Evolutionary conservation across 2,329 filamentous ascomycete genomes (phyloP).

Genomic region (Diplocarpon rosae): DNA sequence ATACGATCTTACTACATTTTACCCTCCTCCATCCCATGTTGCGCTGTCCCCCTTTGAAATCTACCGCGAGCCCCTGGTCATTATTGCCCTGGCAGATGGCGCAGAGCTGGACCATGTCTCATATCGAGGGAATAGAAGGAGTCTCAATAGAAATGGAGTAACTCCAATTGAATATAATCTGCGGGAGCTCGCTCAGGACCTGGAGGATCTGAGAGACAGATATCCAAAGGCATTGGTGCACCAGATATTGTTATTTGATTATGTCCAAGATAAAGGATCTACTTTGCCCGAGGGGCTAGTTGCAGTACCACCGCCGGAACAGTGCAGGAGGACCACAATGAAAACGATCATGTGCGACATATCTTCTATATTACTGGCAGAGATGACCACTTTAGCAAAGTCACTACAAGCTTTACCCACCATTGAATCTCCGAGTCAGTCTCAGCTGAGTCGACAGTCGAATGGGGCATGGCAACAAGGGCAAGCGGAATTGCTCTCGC

Average conservation of each 20-base stretch:
- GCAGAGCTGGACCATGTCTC: slow-evolving; percentile 48
- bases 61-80: slow-evolving; percentile 71
- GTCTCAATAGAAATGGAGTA: slow-evolving; percentile 37
- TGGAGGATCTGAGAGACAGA: slow-evolving; percentile 59
- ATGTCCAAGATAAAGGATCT: slow-evolving; percentile 37
- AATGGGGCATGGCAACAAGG: slow-evolving; percentile 36
- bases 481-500: slow-evolving; percentile 31
- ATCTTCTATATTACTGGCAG: slow-evolving; percentile 60
- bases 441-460: slow-evolving; percentile 30
- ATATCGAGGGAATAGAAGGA: slow-evolving; percentile 45
- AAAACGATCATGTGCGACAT: slow-evolving; percentile 73
- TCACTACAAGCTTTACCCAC: slow-evolving; percentile 61
- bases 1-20: slow-evolving; percentile 75
- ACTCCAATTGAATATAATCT: slow-evolving; percentile 44
- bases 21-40: slow-evolving; percentile 68
- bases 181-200: slow-evolving; percentile 50
- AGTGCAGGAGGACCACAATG: slow-evolving; percentile 67
- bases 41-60: slow-evolving; percentile 81
- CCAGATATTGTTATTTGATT: slow-evolving; percentile 72
- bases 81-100: slow-evolving; percentile 80
- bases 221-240: slow-evolving; percentile 70
- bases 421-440: slow-evolving; percentile 64
- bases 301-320: slow-evolving; percentile 55
- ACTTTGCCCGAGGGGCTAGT: slow-evolving; percentile 57
- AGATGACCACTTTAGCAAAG: slow-evolving; percentile 64